Base-by-base conservation (phyloP, 2,329 filamentous ascomycete species). In the Cladosporium sphaerospermum region DNA sequence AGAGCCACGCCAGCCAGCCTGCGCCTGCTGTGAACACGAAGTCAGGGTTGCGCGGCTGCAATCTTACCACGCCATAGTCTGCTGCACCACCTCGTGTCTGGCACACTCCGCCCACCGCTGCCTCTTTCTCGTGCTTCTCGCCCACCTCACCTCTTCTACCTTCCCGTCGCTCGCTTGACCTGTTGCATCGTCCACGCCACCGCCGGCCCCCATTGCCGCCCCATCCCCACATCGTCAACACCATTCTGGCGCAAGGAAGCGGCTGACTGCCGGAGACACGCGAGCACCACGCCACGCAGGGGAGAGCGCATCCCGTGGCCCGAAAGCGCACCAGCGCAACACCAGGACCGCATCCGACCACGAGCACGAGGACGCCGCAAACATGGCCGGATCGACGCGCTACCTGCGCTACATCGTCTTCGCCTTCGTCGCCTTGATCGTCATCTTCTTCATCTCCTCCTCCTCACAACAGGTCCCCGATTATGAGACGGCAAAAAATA, bases 401-500 rank as follows among this genome's bases (percentile, higher is more conserved):
- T 89, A 89, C 66, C 65, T 82, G 60, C 79, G 82, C 62, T 84
- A 84, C 67, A 75, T 96, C 69, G 78, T 93, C 67, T 83, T 95
- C 66, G 88, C 89, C 55, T 80, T 90, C 67, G 85, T 95, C 67
- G 91, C 95, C 54, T 71, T 95, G 58, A 77, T 83, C 58, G 76
- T 95, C 57, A 80, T 96, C 69, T 93, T 92, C 75, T 89, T 92
- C 73, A 82, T 95, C 66, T 87, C 88, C 58, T 80, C 76, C 45
- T 86, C 76, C 57, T 81, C 71, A 23, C 70, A 72, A 45, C 67
- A 58, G 4, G 59, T 63, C 23, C 61, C 64, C 5, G 63, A 69
- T 59, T 43, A 47, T 47, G 36, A 53, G 44, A 42, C 44, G 18
- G 51, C 51, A 31, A 53, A 42, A 34, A 65, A 69, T 37, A 52